These are phyloP conservation scores for Neoarthrinium moseri DNA, from an alignment of 2,329 filamentous ascomycete species.

Conservation along the genomic window DNA sequence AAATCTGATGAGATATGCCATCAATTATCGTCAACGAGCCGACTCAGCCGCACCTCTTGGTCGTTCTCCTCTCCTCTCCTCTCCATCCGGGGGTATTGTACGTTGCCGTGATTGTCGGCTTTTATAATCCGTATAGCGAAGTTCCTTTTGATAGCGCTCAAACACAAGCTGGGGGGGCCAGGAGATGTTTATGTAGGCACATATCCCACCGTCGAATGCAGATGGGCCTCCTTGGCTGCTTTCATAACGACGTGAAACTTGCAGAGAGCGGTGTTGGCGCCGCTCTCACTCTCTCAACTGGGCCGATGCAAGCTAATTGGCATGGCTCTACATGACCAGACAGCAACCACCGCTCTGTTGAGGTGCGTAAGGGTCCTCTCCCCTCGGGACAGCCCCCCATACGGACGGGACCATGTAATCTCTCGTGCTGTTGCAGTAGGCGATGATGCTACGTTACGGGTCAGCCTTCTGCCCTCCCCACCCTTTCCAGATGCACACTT, in stretches of 20 bases:
- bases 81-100: conserved; percentile 17
- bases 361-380: conserved; percentile 97
- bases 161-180: conserved; percentile 13
- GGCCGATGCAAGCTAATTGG: neutral
- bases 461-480: conserved; percentile 12
- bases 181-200: conserved; percentile 13
- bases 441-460: conserved; percentile 75
- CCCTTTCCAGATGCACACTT: neutral
- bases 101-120: conserved; percentile 17
- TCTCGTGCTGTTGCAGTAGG: conserved; percentile 95
- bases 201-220: conserved; percentile 18
- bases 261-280: conserved; percentile 13
- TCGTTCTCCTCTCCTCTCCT: conserved; percentile 7
- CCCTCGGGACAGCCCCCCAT: conserved; percentile 92
- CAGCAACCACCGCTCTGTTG: conserved; percentile 93
- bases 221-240: conserved; percentile 18
- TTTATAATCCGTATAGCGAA: conserved; percentile 11
- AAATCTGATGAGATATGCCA: conserved; percentile 20
- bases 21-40: conserved; percentile 29
- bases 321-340: conserved; percentile 74
- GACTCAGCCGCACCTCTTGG: no score
- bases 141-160: conserved; percentile 16
- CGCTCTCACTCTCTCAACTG: conserved; percentile 8
- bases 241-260: conserved; percentile 22
- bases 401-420: conserved; percentile 99